Base-by-base conservation (phyloP, 2,329 filamentous ascomycete species). In the Curvularia sp. region DNA sequence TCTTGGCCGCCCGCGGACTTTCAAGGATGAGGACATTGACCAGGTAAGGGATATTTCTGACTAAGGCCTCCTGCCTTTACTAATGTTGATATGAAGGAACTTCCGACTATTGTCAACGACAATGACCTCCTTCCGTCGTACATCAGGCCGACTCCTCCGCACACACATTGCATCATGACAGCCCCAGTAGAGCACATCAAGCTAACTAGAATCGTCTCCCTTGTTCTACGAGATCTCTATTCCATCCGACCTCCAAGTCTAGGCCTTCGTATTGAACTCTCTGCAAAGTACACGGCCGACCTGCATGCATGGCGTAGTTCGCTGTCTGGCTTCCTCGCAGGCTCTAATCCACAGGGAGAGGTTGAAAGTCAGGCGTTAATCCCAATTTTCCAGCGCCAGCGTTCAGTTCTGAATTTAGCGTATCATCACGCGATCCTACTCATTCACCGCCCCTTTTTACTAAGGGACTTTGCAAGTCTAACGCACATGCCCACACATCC, bases 21-120 rank as follows among this genome's bases (percentile, higher is more conserved):
- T 87, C 25, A 86, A 87, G 48, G 86, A 89, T 43, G 84, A 87
- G 32, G 85, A 89, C 49, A 86, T 87, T 47, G 86, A 89, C 51
- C 86, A 88, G 58, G 82, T 83, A n/a, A 75, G 58, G 3, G 6
- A n/a, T 47, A 2, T 47, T 21, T 18, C 15, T 21, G 10, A 47
- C 6, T 12, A 5, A 10, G 23, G 13, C 8, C 5, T 19, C 18
- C 18, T 18, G 10, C 27, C 27, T n/a, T 30, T 19, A 9, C 43
- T 53, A 45, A 52, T 27, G n/a, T 12, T 42, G 10, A 34, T n/a
- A 21, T 53, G 2, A 61, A 80, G 70, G 75, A 77, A 45, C 63
- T 74, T 3, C 69, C 74, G 18, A 71, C 68, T 19, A 61, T 80
- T 5, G 67, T 76, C 12, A 73, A 77, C 36, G 75, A 77, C 58